Evolutionary conservation across 2,329 filamentous ascomycete species (phyloP).

Genomic region (Phaeomoniella chlamydospora): DNA sequence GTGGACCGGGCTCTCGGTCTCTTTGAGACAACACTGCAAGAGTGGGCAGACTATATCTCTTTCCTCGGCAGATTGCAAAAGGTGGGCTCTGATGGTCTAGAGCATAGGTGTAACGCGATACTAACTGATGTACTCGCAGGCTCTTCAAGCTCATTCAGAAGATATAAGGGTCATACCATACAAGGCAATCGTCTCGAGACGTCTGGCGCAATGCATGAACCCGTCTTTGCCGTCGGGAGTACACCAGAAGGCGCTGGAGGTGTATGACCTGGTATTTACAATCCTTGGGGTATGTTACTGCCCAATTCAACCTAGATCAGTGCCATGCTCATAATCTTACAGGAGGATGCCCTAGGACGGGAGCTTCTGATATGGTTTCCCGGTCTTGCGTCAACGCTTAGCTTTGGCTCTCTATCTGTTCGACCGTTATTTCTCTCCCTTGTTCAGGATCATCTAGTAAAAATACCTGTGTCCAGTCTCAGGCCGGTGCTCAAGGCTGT

Average conservation of each 20-base stretch:
- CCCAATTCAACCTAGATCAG: background rate
- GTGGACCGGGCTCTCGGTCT: conserved; percentile 77
- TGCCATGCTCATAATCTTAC: conserved; percentile 5
- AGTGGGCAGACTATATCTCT: conserved; percentile 99
- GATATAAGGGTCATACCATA: conserved; percentile 62
- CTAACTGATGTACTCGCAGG: conserved; percentile 32
- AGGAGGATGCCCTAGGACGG: conserved; percentile 57
- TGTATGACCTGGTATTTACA: conserved; percentile 80
- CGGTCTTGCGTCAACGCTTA: conserved; percentile 74
- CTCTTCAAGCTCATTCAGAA: conserved; percentile 71
- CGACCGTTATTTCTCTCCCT: conserved; percentile 74
- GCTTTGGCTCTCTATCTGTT: conserved; percentile 87
- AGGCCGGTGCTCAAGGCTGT: conserved; percentile 83
- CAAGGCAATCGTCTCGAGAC: conserved; percentile 71
- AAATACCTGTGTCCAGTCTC: conserved; percentile 54
- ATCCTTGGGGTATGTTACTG: conserved; percentile 41
- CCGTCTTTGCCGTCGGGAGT: conserved; percentile 87
- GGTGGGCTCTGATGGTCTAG: conserved; percentile 31
- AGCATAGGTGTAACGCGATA: background rate
- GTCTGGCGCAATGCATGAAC: conserved; percentile 88
- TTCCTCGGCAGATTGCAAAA: conserved; percentile 85
- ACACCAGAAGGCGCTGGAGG: conserved; percentile 91
- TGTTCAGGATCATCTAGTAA: conserved; percentile 65
- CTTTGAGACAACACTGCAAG: conserved; percentile 86
- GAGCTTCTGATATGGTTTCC: conserved; percentile 83